Base-by-base conservation (phyloP, 202 grass and related monocot species). In the Eragrostis tef region DNA sequence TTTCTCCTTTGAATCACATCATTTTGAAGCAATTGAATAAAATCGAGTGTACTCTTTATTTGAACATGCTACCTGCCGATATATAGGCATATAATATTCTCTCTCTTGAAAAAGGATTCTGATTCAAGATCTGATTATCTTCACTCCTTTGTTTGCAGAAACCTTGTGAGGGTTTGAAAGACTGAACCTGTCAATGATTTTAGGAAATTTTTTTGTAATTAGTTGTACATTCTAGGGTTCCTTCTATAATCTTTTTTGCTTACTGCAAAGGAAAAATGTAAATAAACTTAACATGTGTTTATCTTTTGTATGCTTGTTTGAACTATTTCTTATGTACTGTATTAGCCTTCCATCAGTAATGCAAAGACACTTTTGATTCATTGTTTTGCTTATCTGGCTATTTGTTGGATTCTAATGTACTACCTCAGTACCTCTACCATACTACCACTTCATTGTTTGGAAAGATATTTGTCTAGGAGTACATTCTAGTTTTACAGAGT, bases 131-230 rank as follows among this genome's bases (percentile, higher is more conserved):
- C 42, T 78, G 81, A 82, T 51, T 74, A 60, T 83, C 20, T 70
- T 64, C 34, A 74, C 80, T 79, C 24, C 25, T 74, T 52, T 80
- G 44, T 79, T 83, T 79, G 73, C 88, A 89, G 88, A 86, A 79
- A 70, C 79, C 62, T 69, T 44, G 17, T 89, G 66, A 80, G 67
- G n/a, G n/a, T 51, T 15, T 63, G 11, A 10, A 17, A 0, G n/a
- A 20, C 43, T 27, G 70, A 62, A 54, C 51, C 31, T 86, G 63
- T 50, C 21, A 65, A 56, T 86, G 36, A 46, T n/a, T 25, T 47
- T 86, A 78, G 83, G 67, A 12, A 79, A 83, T 90, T 90, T 90
- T 90, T 83, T 68, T 74, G 83, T 74, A 74, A 68, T 73, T 86
- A 81, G 50, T 62, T 82, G 83, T 85, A 20, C 19, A 81, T 54